Base-by-base conservation (phyloP, 805 yeast species). In the Metschnikowia similis region DNA sequence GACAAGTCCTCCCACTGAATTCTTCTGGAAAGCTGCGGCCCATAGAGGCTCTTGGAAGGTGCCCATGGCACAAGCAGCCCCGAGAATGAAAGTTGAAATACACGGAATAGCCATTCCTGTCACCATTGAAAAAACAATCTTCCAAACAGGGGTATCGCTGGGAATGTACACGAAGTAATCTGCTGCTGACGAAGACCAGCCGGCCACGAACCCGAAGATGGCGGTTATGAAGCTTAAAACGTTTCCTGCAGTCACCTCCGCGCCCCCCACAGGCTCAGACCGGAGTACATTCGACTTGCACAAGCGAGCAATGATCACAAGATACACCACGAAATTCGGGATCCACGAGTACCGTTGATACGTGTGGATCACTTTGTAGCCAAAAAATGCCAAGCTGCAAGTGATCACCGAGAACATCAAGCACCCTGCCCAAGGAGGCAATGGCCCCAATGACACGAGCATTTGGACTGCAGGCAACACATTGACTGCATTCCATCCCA, bases 351-450 rank as follows among this genome's bases (percentile, higher is more conserved):
- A 66, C 40, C 66, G 58, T 52, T 66, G 71, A 46, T 67, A 66
- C 8, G 53, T 26, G 50, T 68, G 71, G 49, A 67, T 62, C 27
- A 56, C 56, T 45, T 66, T 64, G 48, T 66, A 66, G 16, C 72
- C 72, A 49, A 67, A 66, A 11, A 67, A 49, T 2, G 71, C 64
- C 46, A 67, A 48, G 16, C 56, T n/a, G 42, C 64, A 56, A 3
- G 71, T 67, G 34, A 60, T 50, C 9, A 66, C 51, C 11, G 67
- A 69, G 14, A 68, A 57, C n/a, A 67, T 64, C 51, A 67, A 53
- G 55, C 70, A 67, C 6, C 70, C 70, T 9, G 64, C 70, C 69
- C 69, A 66, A 8, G 70, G 64, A 6, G 71, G 71, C 32, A 66
- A 54, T 5, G 60, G 59, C 3, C 67, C 66, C 32, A 67, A 57